A percentile compares a stretch with the other conserved stretches of the same genome.
These are phyloP conservation scores for Sporormia fimetaria DNA, from an alignment of 495 filamentous ascomycete species.

Conservation along the genomic window DNA sequence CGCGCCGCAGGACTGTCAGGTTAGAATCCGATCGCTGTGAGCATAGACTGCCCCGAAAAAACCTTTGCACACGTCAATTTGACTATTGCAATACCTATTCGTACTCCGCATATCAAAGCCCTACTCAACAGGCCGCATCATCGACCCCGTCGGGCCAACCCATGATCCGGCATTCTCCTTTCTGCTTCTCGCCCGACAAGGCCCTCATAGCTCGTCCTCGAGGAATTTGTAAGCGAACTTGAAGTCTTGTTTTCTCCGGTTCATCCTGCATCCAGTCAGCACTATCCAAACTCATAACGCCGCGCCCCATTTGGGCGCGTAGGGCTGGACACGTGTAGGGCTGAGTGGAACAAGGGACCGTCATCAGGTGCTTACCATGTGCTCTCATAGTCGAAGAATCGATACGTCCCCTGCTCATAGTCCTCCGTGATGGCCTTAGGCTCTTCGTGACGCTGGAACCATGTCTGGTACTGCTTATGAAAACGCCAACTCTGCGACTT, in stretches of 20 bases:
- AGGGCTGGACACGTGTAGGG: not conserved
- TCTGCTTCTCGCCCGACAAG: not conserved
- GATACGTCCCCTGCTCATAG: slow-evolving; percentile 95
- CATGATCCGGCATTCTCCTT: no score
- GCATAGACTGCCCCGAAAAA: no score
- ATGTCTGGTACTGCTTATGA: slow-evolving; percentile 98
- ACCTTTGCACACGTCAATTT: no score
- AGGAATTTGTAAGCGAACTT: slow-evolving; percentile 97
- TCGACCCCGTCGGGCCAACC: no score
- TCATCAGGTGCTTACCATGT: slow-evolving; percentile 66
- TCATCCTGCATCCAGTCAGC: slow-evolving; percentile 63
- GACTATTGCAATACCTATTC: no score
- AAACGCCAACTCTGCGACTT: slow-evolving; percentile 98
- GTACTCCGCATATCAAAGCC: no score
- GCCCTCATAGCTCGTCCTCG: slow-evolving; percentile 66
- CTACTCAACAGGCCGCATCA: no score
- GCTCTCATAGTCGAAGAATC: slow-evolving; percentile 99
- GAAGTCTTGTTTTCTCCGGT: slow-evolving; percentile 94
- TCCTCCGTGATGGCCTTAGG: slow-evolving; percentile 97
- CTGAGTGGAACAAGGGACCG: no score
- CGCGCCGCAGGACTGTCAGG: no score
- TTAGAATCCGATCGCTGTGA: no score
- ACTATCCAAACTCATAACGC: no score
- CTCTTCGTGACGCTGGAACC: slow-evolving; percentile 98
- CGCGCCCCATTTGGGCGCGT: not conserved